A percentile compares a stretch with the other conserved stretches of the same genome.
Evolutionary conservation across 2,329 filamentous ascomycete genomes (phyloP).

Genomic region (Venturia asperata): DNA sequence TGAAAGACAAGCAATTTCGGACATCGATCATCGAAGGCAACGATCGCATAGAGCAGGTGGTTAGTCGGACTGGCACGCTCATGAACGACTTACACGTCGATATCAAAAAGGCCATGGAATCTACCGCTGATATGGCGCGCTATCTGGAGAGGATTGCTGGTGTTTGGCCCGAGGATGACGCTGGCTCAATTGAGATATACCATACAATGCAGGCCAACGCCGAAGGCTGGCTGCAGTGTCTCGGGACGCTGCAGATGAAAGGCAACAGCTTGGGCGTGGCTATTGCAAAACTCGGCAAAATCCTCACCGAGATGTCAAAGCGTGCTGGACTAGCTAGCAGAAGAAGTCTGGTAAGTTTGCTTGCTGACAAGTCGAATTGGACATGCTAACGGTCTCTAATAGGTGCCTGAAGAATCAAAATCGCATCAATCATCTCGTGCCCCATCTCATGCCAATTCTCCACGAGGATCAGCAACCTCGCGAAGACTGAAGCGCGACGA

Average conservation of each 20-base stretch:
- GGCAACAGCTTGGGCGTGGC: constrained; percentile 62
- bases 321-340: constrained; percentile 77
- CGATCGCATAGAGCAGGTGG: constrained; percentile 82
- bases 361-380: background rate
- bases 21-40: constrained; percentile 78
- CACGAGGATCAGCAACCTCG: constrained; percentile 1
- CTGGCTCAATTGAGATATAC: constrained; percentile 65
- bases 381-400: background rate
- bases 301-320: constrained; percentile 79
- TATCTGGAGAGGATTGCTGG: constrained; percentile 65
- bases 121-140: constrained; percentile 66
- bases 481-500: background rate
- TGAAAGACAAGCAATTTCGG: constrained; percentile 77
- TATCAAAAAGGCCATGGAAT: constrained; percentile 67
- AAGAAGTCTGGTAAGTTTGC: constrained; percentile 18
- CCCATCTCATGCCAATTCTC: background rate
- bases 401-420: background rate
- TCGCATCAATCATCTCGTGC: background rate
- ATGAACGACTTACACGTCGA: constrained; percentile 75
- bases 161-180: constrained; percentile 50
- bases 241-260: constrained; percentile 67
- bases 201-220: constrained; percentile 89
- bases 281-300: constrained; percentile 64
- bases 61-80: constrained; percentile 67
- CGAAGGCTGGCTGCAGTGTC: constrained; percentile 79